A percentile compares a stretch with the other conserved stretches of the same genome.
Evolutionary conservation across 371 early-diverging fungal genomes (phyloP).

Genomic region (Mucor sp.): DNA sequence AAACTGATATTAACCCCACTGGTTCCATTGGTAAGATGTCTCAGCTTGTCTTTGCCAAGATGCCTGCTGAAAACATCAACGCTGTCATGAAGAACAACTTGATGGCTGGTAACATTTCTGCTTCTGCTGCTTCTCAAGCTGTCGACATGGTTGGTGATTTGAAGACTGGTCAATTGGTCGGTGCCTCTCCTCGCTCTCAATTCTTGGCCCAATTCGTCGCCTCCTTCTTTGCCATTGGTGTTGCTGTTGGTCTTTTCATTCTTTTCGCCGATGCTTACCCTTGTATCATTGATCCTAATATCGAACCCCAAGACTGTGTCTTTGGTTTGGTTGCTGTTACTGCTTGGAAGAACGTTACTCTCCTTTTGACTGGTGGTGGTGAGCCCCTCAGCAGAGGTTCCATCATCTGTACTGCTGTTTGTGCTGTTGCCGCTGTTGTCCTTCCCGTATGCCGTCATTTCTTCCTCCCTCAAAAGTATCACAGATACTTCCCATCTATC

Average conservation of each 20-base stretch:
- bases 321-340: constrained; percentile 62
- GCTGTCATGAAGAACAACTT: constrained; percentile 58
- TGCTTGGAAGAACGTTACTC: constrained; percentile 66
- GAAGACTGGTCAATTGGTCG: constrained; percentile 64
- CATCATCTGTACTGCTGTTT: constrained; percentile 53
- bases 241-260: constrained; percentile 60
- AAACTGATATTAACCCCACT: constrained; percentile 70
- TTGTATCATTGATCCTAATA: constrained; percentile 43
- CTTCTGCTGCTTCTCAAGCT: constrained; percentile 61
- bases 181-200: constrained; percentile 66
- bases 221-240: constrained; percentile 58
- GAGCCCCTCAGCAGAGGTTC: constrained; percentile 46
- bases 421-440: constrained; percentile 49
- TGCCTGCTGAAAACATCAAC: constrained; percentile 44
- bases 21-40: constrained; percentile 65
- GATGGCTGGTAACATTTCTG: constrained; percentile 63
- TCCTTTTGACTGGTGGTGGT: constrained; percentile 53
- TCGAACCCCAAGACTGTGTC: constrained; percentile 37
- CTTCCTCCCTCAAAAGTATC: constrained; percentile 54
- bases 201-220: constrained; percentile 66
- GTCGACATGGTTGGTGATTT: constrained; percentile 72
- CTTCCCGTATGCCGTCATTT: constrained; percentile 55
- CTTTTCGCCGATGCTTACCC: constrained; percentile 65
- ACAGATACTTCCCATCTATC: constrained; percentile 60
- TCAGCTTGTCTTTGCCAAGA: constrained; percentile 59